Evolutionary conservation across 2,329 filamentous ascomycete genomes (phyloP).

Genomic region (Trichoderma lentiforme): DNA sequence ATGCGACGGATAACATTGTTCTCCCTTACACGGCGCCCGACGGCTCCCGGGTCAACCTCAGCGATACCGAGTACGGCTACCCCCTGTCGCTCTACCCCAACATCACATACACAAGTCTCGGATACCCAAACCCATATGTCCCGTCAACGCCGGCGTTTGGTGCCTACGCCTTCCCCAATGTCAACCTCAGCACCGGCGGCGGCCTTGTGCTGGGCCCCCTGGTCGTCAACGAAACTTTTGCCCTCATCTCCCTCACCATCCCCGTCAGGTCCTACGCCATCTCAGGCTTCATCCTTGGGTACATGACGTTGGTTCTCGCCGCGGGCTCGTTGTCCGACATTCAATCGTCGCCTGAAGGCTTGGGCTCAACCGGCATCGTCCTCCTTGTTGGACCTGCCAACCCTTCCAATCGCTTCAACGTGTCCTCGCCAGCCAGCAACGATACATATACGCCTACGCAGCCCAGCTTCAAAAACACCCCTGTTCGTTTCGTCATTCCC

Average conservation of each 20-base stretch:
- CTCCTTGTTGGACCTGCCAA: conserved; percentile 67
- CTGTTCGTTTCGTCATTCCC: conserved; percentile 60
- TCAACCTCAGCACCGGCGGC: conserved; percentile 47
- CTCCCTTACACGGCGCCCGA: conserved; percentile 61
- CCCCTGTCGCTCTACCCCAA: conserved; percentile 74
- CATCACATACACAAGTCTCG: conserved; percentile 59
- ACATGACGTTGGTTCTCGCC: conserved; percentile 76
- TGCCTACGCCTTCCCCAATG: conserved; percentile 49
- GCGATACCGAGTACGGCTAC: conserved; percentile 63
- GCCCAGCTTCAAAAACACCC: conserved; percentile 39
- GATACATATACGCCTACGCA: conserved; percentile 39
- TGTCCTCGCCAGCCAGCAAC: conserved; percentile 44
- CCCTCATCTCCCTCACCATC: conserved; percentile 75
- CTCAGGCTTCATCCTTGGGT: conserved; percentile 66
- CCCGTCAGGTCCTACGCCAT: conserved; percentile 65
- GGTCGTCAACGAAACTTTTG: conserved; percentile 67
- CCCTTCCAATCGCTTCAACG: conserved; percentile 61
- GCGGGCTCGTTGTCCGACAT: conserved; percentile 62
- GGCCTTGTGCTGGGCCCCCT: conserved; percentile 76
- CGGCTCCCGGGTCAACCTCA: conserved; percentile 58
- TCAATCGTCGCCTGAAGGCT: conserved; percentile 61
- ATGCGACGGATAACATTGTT: conserved; percentile 42
- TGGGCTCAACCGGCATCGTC: conserved; percentile 67
- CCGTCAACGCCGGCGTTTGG: conserved; percentile 41
- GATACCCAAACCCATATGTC: conserved; percentile 38